Conservation (phyloP, 192 early-diverging fungal species). For the Rhizophlyctis rosea region DNA sequence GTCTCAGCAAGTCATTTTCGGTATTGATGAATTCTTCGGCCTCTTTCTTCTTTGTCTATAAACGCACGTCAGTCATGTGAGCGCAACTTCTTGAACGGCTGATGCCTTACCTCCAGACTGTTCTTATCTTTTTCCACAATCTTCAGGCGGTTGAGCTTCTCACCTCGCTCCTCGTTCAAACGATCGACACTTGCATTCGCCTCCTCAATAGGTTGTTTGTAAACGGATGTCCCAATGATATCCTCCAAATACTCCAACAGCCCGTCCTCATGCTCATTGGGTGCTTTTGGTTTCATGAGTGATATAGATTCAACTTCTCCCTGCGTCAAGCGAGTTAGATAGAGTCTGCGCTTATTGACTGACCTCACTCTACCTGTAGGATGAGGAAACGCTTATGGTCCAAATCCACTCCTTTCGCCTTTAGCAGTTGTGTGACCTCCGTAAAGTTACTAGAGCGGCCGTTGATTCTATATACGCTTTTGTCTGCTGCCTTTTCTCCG, state of each 20-base stretch:
- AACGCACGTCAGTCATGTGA: background rate
- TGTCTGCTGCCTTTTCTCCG: constrained; percentile 36
- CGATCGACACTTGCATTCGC: constrained; percentile 65
- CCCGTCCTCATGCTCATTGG: constrained; percentile 89
- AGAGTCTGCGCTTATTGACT: background rate
- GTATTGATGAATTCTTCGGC: constrained; percentile 75
- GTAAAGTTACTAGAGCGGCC: constrained; percentile 62
- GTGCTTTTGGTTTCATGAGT: constrained; percentile 95
- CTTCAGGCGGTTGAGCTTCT: constrained; percentile 80
- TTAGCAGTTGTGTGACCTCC: constrained; percentile 81
- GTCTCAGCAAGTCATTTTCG: constrained; percentile 73
- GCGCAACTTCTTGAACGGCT: no score
- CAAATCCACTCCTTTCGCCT: constrained; percentile 85
- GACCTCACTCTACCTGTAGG: constrained; percentile 57
- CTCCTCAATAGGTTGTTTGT: constrained; percentile 82
- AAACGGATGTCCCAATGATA: constrained; percentile 91
- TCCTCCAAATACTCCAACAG: constrained; percentile 97
- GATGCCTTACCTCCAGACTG: constrained; percentile 61
- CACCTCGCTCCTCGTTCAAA: constrained; percentile 72
- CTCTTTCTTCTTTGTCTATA: constrained; percentile 68
- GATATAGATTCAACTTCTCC: constrained; percentile 99
- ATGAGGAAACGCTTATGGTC: constrained; percentile 98
- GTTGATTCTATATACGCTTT: constrained; percentile 49
- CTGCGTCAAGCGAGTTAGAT: constrained; percentile 29
- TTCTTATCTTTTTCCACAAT: constrained; percentile 87